phyloP scores from a whole-genome alignment of 2,329 filamentous ascomycete species.

The Aspergillus sp. region DNA sequence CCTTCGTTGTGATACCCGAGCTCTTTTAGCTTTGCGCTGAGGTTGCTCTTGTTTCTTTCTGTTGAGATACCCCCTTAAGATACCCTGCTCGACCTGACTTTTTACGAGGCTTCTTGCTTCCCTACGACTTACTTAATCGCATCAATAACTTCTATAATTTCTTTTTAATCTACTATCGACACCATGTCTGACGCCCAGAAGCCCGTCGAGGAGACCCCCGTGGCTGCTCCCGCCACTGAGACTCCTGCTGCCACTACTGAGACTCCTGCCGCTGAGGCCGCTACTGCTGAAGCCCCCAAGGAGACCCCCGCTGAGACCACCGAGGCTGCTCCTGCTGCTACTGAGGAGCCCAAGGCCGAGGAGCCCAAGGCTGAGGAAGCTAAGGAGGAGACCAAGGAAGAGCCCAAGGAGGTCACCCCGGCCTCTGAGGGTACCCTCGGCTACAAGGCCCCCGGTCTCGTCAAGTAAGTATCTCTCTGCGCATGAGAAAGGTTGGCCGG shows the following conservation, averaged over 20 bases:
- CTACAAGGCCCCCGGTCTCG: constrained; percentile 85
- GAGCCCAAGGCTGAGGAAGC: constrained; percentile 40
- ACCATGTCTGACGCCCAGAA: constrained; percentile 75
- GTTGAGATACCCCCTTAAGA: constrained; percentile 37
- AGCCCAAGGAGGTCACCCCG: constrained; percentile 55
- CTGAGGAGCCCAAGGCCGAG: constrained; percentile 37
- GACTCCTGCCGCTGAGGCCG: constrained; percentile 34
- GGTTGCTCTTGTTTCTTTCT: constrained; percentile 31
- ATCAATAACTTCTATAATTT: constrained; percentile 20
- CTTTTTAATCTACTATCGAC: constrained; percentile 27
- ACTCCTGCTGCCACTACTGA: constrained; percentile 39
- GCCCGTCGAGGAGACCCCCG: constrained; percentile 61
- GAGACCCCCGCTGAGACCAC: constrained; percentile 34
- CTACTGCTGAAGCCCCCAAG: constrained; percentile 31
- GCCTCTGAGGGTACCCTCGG: constrained; percentile 81
- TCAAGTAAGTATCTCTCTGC: constrained; percentile 68
- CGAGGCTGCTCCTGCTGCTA: constrained; percentile 38
- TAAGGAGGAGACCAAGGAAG: constrained; percentile 38
- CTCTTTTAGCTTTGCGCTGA: constrained; percentile 36
- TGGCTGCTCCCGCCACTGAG: constrained; percentile 40
- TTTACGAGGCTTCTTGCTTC: constrained; percentile 22
- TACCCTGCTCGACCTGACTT: constrained; percentile 23
- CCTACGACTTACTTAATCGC: constrained; percentile 19
- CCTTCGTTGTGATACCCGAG: constrained; percentile 41
- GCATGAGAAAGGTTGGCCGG: not conserved